Evolutionary conservation across 192 early-diverging fungal genomes (phyloP).

Genomic region (Mortierella hygrophila): DNA sequence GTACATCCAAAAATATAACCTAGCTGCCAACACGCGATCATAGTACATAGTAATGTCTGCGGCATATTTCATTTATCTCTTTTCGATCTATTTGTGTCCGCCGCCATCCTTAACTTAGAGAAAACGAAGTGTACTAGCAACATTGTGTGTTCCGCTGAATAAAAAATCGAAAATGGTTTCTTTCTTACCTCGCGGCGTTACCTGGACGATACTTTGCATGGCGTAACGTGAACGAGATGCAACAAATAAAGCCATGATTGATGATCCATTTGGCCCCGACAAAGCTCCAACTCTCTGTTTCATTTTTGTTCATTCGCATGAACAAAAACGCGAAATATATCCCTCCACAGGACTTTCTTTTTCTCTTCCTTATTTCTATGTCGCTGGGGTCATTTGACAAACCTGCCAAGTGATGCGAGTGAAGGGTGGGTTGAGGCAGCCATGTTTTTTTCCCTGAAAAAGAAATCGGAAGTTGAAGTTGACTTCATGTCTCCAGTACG

Average conservation of each 20-base stretch:
- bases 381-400: not conserved
- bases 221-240: too few species aligned
- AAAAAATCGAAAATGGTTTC: not conserved
- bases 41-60: not conserved
- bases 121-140: not conserved
- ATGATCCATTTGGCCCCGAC: not conserved
- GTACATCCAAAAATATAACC: slow-evolving; percentile 53
- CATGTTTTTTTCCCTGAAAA: not conserved
- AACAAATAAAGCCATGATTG: not conserved
- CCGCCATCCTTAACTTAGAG: not conserved
- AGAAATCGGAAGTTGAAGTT: not conserved
- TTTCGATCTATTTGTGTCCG: not conserved
- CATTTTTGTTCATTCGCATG: not conserved
- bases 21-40: slow-evolving; percentile 24
- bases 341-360: not conserved
- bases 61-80: not conserved
- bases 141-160: not conserved
- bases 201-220: too few species aligned
- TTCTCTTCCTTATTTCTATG: not conserved
- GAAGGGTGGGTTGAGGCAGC: not conserved
- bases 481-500: not conserved
- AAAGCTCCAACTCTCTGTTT: not conserved
- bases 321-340: not conserved
- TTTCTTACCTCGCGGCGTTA: too few species aligned
- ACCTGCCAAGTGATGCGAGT: not conserved